Base-by-base conservation (phyloP, 257 asterid species). In the Coffea canephora region DNA sequence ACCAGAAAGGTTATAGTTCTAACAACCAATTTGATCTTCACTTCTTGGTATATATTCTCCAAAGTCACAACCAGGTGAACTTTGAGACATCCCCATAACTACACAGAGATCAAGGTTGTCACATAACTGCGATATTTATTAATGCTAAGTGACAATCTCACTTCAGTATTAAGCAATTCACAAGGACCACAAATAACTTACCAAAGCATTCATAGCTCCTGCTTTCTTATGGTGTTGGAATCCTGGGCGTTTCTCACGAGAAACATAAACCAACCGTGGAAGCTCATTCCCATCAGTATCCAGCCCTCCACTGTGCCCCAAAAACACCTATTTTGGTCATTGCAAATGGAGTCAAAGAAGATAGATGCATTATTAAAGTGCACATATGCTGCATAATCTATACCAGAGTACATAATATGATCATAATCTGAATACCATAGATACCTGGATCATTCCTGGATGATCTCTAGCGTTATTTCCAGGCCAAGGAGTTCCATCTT, bases 241-340 rank as follows among this genome's bases (percentile, higher is more conserved):
- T 80, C 97, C 98, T 10, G 97, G 97, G 82, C 98, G 87, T 82
- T 94, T 94, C 92, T 94, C 98, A 87, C 98, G 98, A 83, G 98
- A 94, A 77, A 94, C 97, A 64, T 94, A 94, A 77, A 94, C 86
- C 73, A 94, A 92, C 70, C 92, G 91, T 80, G 98, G 98, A 79
- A 94, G 87, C 86, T 89, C 97, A 59, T 94, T 91, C 54, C 95
- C 98, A 77, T 94, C 97, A 50, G 89, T 85, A 83, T 94, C 98
- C 31, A 84, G 91, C 78, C 86, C 93, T n/a, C 97, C 95, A 73
- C 91, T 90, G 84, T 86, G 88, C 69, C 98, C 97, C 73, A 90
- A 78, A 85, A 94, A 89, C 50, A 92, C 96, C 98, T 93, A 73
- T 81, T 81, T 36, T 19, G 52, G 69, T 50, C 27, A 57, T 41